Evolutionary conservation across 345 rosid genomes (phyloP).

Genomic region (Gynandropsis gynandra): DNA sequence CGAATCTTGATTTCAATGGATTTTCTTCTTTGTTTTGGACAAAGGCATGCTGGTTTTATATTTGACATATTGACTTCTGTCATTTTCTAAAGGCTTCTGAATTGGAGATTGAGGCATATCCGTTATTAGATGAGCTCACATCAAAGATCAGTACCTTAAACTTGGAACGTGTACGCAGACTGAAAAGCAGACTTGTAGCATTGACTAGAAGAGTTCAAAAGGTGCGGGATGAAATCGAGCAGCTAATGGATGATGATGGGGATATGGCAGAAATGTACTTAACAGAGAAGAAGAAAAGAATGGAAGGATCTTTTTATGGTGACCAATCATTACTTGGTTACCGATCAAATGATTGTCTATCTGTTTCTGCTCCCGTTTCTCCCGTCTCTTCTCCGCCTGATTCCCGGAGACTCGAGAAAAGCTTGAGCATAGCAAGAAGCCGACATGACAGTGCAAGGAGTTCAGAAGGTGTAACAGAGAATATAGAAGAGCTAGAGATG

Average conservation of each 20-base stretch:
- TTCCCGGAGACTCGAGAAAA: constrained; percentile 75
- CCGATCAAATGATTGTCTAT: constrained; percentile 63
- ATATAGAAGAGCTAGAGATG: constrained; percentile 94
- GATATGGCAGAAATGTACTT: constrained; percentile 99
- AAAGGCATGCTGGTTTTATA: too few species aligned
- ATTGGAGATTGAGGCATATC: constrained; percentile 97
- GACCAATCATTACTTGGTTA: constrained; percentile 72
- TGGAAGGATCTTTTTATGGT: constrained; percentile 68
- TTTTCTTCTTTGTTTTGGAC: too few species aligned
- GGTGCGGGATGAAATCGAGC: constrained; percentile 99
- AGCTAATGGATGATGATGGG: constrained; percentile 99
- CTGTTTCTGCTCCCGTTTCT: constrained; percentile 87
- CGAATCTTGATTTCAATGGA: neutral
- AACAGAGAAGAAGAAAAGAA: constrained; percentile 88
- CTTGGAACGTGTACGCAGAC: constrained; percentile 89
- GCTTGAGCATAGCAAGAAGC: constrained; percentile 87
- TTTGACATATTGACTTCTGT: constrained; percentile 19
- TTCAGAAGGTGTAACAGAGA: constrained; percentile 62
- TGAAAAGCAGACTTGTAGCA: constrained; percentile 95
- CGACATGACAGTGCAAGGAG: constrained; percentile 87
- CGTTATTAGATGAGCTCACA: constrained; percentile 89
- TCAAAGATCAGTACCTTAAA: constrained; percentile 95
- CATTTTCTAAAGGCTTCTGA: constrained; percentile 72
- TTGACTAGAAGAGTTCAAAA: constrained; percentile 94
- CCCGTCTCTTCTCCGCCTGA: constrained; percentile 85